Conservation (phyloP, 306 rosid genomes). For the Citrullus colocynthis region DNA sequence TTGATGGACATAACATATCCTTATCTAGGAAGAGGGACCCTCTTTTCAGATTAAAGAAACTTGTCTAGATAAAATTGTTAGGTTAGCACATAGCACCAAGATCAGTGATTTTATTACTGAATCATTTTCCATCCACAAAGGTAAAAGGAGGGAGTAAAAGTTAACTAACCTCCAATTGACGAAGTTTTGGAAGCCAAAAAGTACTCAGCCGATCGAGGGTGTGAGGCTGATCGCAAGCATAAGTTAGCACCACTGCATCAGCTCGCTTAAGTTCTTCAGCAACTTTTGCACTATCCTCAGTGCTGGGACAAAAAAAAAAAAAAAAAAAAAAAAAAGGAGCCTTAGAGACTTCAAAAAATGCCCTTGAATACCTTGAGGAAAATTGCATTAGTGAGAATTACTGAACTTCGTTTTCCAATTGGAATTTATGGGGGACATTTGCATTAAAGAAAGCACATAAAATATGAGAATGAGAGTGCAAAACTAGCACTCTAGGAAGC, state of each 20-base stretch:
- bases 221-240: slow-evolving; percentile 83
- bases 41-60: not conserved
- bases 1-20: not conserved
- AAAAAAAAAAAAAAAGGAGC: slow-evolving; percentile 4
- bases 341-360: not conserved
- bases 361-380: not conserved
- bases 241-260: slow-evolving; percentile 88
- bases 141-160: not conserved
- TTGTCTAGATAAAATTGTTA: not conserved
- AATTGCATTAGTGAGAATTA: not conserved
- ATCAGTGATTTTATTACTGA: not conserved
- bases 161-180: slow-evolving; percentile 65
- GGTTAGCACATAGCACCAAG: not conserved
- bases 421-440: too few species aligned
- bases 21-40: not conserved
- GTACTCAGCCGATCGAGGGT: slow-evolving; percentile 72
- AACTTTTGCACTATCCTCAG: slow-evolving; percentile 67
- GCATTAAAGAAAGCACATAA: not conserved
- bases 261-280: slow-evolving; percentile 89
- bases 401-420: not conserved
- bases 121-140: not conserved
- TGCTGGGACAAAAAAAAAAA: slow-evolving; percentile 17
- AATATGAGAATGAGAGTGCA: not conserved
- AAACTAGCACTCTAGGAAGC: not conserved
- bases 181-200: slow-evolving; percentile 94